These are phyloP conservation scores for Rutstroemia sydowiana DNA, from an alignment of 2,329 filamentous ascomycete species.

Conservation along the genomic window DNA sequence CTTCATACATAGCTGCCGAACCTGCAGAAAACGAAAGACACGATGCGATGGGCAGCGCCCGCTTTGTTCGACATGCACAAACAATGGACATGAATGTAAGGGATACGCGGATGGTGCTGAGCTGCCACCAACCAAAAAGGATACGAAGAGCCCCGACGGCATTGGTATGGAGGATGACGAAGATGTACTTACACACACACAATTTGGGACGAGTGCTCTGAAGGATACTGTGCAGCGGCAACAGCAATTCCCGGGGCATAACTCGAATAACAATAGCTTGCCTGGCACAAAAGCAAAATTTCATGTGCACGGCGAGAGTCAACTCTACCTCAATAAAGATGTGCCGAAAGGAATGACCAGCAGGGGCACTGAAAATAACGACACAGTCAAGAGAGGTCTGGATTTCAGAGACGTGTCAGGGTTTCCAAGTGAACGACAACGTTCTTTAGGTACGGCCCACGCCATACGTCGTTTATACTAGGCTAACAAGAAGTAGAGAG, in stretches of 20 bases:
- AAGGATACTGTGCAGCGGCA: conserved; percentile 1
- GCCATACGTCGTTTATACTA: too few relatives aligned
- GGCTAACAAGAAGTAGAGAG: conserved; percentile 27
- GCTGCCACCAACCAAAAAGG: conserved; percentile 18
- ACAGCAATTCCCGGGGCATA: neutral
- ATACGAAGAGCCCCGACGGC: conserved; percentile 19
- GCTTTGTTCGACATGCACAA: conserved; percentile 63
- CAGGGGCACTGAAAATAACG: neutral
- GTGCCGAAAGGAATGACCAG: neutral
- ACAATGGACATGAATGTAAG: conserved; percentile 61
- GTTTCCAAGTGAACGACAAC: conserved; percentile 24
- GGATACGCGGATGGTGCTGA: conserved; percentile 47
- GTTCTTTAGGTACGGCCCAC: conserved; percentile 24
- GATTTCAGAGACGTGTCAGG: conserved; percentile 20
- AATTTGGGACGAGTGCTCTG: neutral
- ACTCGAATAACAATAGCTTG: neutral
- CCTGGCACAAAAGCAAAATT: neutral
- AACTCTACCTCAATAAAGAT: neutral
- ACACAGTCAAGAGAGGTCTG: neutral
- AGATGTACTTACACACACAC: conserved; percentile 21
- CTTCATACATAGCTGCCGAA: conserved; percentile 49
- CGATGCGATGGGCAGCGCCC: conserved; percentile 68
- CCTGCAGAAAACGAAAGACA: conserved; percentile 70
- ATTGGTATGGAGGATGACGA: conserved; percentile 33
- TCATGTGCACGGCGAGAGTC: neutral